Evolutionary conservation across 257 asterid species (phyloP).

Genomic region (Nicotiana benthamiana): DNA sequence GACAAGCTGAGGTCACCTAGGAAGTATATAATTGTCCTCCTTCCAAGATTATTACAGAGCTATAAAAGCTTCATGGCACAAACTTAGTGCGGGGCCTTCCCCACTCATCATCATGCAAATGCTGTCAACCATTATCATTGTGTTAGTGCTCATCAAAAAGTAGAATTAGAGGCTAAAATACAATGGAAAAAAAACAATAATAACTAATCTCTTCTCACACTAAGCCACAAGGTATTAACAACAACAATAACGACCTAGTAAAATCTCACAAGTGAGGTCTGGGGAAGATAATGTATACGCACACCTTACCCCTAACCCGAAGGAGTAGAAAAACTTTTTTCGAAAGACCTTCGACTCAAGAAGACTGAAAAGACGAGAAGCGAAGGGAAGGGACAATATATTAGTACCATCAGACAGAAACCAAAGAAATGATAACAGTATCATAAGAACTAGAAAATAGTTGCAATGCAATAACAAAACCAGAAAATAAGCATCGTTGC

Average conservation of each 20-base stretch:
- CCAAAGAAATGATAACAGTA: no score
- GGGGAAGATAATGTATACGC: no score
- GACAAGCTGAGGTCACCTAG: neutral
- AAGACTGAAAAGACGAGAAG: no score
- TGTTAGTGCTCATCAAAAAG: neutral
- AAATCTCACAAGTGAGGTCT: no score
- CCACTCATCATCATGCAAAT: slow-evolving; percentile 92
- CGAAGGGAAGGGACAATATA: no score
- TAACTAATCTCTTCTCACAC: neutral
- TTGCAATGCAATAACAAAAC: no score
- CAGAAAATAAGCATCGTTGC: no score
- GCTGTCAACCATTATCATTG: slow-evolving; percentile 37
- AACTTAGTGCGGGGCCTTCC: slow-evolving; percentile 76
- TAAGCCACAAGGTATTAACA: neutral
- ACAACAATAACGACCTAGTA: neutral
- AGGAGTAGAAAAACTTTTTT: no score
- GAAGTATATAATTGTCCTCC: slow-evolving; percentile 14
- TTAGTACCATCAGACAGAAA: no score
- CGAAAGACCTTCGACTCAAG: no score
- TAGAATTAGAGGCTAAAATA: neutral
- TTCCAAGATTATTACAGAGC: slow-evolving; percentile 27
- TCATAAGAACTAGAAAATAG: no score
- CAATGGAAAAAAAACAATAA: neutral
- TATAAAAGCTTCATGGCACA: slow-evolving; percentile 17
- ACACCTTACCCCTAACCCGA: no score